A percentile compares a stretch with the other conserved stretches of the same genome.
These are phyloP conservation scores for Actinomucor elegans DNA, from an alignment of 371 early-diverging fungal genomes.

Conservation along the genomic window DNA sequence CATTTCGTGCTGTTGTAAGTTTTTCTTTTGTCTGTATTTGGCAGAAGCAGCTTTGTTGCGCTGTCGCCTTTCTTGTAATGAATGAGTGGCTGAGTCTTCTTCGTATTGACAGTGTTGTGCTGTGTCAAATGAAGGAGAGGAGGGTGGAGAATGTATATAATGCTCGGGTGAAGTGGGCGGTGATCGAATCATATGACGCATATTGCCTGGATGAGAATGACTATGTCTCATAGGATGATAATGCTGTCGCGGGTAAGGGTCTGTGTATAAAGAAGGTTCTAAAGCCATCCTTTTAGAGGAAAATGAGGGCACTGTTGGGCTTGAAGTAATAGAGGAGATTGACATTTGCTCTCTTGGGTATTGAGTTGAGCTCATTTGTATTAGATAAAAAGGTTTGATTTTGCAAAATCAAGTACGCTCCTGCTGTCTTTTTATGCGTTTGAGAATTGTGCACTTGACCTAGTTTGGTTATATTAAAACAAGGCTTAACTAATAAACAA, in stretches of 20 bases:
- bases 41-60: constrained; percentile 66
- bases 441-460: not conserved
- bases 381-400: not conserved
- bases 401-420: too few relatives aligned
- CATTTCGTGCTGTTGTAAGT: constrained; percentile 60
- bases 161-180: constrained; percentile 1
- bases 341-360: constrained; percentile 14
- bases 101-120: not conserved
- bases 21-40: constrained; percentile 64
- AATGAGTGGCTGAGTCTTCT: constrained; percentile 1
- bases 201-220: not conserved
- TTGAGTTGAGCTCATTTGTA: not conserved
- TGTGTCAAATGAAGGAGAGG: not conserved
- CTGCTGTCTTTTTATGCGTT: too few relatives aligned
- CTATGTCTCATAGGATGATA: not conserved
- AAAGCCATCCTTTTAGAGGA: too few relatives aligned
- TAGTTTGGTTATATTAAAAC: not conserved
- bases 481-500: not conserved
- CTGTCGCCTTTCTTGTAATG: constrained; percentile 52
- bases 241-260: not conserved
- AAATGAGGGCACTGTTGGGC: too few relatives aligned
- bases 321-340: constrained; percentile 24
- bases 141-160: not conserved
- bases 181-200: not conserved
- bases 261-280: too few relatives aligned